phyloP scores from a whole-genome alignment of 2,329 filamentous ascomycete genomes.

The Sporothrix variecibatus region DNA sequence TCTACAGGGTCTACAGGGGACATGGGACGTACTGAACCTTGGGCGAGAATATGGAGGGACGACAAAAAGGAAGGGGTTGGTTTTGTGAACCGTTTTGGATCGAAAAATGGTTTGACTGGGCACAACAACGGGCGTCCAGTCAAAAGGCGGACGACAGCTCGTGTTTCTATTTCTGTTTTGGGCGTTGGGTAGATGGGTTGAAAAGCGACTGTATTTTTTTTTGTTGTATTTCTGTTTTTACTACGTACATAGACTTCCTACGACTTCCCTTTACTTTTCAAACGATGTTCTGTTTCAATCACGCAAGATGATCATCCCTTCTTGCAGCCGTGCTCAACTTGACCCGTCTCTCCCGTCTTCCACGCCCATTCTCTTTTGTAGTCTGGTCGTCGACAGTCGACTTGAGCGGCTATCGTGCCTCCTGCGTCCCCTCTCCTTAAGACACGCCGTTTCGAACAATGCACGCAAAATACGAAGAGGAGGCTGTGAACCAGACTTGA shows the following conservation, averaged over 20 bases:
- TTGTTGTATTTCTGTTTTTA: neutral
- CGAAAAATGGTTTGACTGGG: neutral
- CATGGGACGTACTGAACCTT: neutral
- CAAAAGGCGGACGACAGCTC: no score
- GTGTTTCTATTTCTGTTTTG: neutral
- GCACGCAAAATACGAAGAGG: neutral
- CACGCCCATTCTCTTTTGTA: neutral
- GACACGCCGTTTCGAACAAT: neutral
- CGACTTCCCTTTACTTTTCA: neutral
- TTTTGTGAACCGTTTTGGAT: neutral
- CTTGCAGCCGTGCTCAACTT: no score
- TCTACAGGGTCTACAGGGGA: neutral
- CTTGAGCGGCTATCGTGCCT: neutral
- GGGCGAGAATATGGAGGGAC: neutral
- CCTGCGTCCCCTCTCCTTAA: neutral
- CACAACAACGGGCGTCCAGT: neutral
- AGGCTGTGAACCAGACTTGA: neutral
- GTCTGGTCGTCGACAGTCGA: neutral
- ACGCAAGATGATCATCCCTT: neutral
- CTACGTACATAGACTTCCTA: neutral
- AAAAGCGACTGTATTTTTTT: neutral
- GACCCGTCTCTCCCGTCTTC: constrained; percentile 2
- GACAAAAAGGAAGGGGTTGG: neutral
- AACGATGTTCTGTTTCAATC: constrained; percentile 12
- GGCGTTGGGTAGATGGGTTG: neutral